These are phyloP conservation scores for Cercospora nicotianae DNA, from an alignment of 2,329 filamentous ascomycete species.

Conservation along the genomic window DNA sequence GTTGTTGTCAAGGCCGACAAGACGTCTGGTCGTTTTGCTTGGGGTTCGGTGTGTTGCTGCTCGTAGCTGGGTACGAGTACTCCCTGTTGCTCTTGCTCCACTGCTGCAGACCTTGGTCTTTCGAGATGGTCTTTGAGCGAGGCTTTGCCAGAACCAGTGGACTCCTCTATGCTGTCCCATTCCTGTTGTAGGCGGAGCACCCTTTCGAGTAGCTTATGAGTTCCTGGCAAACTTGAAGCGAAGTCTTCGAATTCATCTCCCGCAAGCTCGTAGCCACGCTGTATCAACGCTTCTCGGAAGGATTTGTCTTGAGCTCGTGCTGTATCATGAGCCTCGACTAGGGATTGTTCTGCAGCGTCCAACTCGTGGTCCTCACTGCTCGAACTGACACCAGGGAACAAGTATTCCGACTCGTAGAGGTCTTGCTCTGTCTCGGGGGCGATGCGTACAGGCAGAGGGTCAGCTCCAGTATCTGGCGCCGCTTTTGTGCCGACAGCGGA, in stretches of 20 bases:
- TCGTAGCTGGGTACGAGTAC: slow-evolving; percentile 3
- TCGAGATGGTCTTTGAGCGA: background rate
- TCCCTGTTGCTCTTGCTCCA: background rate
- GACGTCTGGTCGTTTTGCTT: slow-evolving; percentile 36
- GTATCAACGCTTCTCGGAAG: background rate
- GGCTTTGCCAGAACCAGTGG: background rate
- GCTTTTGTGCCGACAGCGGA: slow-evolving; percentile 23
- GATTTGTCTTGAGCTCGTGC: background rate
- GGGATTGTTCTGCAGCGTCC: background rate
- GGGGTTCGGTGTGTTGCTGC: background rate
- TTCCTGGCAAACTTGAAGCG: background rate
- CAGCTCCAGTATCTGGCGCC: slow-evolving; percentile 17
- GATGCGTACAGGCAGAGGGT: slow-evolving; percentile 8
- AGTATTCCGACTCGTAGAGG: slow-evolving; percentile 46
- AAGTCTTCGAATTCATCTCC: background rate
- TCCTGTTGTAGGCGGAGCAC: slow-evolving; percentile 18
- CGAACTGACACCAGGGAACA: slow-evolving; percentile 1
- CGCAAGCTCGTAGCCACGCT: background rate
- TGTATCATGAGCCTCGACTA: background rate
- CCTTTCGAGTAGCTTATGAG: slow-evolving; percentile 14
- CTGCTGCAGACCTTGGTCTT: background rate
- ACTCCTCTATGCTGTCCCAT: slow-evolving; percentile 14
- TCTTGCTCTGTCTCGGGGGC: slow-evolving; percentile 51
- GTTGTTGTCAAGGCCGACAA: slow-evolving; percentile 60
- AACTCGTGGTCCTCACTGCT: background rate